These are phyloP conservation scores for Venustampulla echinocandica DNA, from an alignment of 495 filamentous ascomycete genomes.

Conservation along the genomic window DNA sequence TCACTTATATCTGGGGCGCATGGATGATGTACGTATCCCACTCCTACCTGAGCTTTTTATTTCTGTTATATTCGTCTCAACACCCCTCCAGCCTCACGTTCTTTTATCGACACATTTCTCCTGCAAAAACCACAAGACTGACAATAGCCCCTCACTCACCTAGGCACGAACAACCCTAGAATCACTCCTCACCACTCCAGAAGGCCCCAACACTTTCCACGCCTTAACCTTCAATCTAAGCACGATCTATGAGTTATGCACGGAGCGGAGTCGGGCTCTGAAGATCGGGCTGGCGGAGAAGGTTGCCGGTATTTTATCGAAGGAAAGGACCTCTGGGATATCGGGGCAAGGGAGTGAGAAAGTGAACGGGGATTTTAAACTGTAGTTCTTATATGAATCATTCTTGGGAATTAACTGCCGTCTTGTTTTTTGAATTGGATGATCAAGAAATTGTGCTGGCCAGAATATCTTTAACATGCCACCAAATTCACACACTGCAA, in stretches of 20 bases:
- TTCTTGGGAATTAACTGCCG: too few relatives aligned
- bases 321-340: constrained; percentile 3
- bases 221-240: constrained; percentile 80
- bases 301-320: constrained; percentile 45
- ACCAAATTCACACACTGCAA: too few relatives aligned
- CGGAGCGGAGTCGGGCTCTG: constrained; percentile 57
- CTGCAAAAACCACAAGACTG: too few relatives aligned
- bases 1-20: constrained; percentile 65
- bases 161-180: constrained; percentile 59
- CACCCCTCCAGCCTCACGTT: too few relatives aligned
- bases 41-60: too few relatives aligned
- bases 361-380: constrained; percentile 23
- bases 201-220: constrained; percentile 39
- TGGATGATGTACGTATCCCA: constrained; percentile 57
- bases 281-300: constrained; percentile 64
- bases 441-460: too few relatives aligned
- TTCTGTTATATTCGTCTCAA: too few relatives aligned
- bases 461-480: too few relatives aligned
- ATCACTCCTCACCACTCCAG: constrained; percentile 34
- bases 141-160: too few relatives aligned
- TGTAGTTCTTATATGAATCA: constrained; percentile 22
- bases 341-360: constrained; percentile 9
- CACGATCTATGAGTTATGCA: constrained; percentile 88
- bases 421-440: too few relatives aligned
- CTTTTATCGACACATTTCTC: background rate